phyloP scores from a whole-genome alignment of 805 yeast species.

The Torulaspora maleeae region DNA sequence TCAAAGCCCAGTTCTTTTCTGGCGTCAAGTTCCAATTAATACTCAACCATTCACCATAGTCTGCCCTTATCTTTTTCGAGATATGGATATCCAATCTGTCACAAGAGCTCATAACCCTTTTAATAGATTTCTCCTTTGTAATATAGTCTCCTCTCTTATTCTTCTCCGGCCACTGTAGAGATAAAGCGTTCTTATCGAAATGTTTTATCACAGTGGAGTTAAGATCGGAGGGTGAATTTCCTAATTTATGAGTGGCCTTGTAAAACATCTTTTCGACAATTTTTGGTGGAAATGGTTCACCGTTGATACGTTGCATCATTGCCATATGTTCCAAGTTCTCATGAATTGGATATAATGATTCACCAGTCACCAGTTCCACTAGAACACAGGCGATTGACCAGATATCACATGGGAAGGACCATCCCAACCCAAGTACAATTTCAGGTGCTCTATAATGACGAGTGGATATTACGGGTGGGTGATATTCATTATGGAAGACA shows the following conservation, averaged over 20 bases:
- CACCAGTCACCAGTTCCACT: conserved; percentile 89
- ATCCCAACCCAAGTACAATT: conserved; percentile 87
- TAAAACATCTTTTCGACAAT: conserved; percentile 35
- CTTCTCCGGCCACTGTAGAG: conserved; percentile 33
- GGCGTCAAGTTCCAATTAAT: conserved; percentile 32
- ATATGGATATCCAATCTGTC: conserved; percentile 32
- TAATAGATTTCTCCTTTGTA: conserved; percentile 31
- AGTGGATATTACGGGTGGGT: conserved; percentile 86
- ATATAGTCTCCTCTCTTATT: conserved; percentile 28
- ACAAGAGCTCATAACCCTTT: conserved; percentile 29
- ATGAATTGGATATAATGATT: conserved; percentile 90
- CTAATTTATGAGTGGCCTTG: conserved; percentile 31
- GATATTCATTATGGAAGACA: conserved; percentile 88
- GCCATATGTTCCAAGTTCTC: conserved; percentile 93
- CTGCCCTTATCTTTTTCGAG: conserved; percentile 28
- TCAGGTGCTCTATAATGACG: conserved; percentile 98
- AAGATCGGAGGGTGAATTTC: conserved; percentile 33
- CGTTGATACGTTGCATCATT: conserved; percentile 81
- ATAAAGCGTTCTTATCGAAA: conserved; percentile 23
- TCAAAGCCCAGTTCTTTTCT: conserved; percentile 31
- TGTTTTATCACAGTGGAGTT: conserved; percentile 32
- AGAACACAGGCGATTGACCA: conserved; percentile 96
- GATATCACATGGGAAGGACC: conserved; percentile 95
- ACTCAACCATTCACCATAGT: conserved; percentile 26
- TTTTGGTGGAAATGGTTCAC: conserved; percentile 43